Evolutionary conservation across 208 protist genomes (phyloP).

Genomic region (Angomonas ambiguus): DNA sequence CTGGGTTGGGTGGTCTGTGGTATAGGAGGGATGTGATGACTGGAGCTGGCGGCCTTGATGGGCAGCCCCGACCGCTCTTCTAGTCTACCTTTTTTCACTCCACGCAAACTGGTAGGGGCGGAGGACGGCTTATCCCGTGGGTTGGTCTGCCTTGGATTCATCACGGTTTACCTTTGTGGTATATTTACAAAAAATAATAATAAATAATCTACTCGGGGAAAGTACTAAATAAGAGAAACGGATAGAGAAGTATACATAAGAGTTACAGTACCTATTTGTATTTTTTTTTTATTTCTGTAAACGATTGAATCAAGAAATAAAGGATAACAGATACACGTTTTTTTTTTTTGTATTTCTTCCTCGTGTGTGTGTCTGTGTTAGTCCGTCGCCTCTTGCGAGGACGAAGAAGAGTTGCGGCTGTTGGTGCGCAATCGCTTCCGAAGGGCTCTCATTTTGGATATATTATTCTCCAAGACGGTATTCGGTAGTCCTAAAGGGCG

Average conservation of each 20-base stretch:
- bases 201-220: background rate
- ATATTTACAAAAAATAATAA: background rate
- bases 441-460: constrained; percentile 47
- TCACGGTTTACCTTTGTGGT: too few species aligned
- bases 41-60: constrained; percentile 3
- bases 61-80: background rate
- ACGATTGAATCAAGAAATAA: background rate
- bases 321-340: background rate
- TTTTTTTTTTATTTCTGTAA: background rate
- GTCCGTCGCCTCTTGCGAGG: background rate
- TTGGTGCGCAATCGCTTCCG: constrained; percentile 56
- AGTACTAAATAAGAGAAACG: background rate
- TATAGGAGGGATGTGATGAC: constrained; percentile 8
- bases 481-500: constrained; percentile 64
- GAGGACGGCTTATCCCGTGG: constrained; percentile 3
- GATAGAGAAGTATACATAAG: constrained; percentile 1
- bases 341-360: background rate
- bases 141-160: constrained; percentile 4
- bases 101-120: constrained; percentile 3
- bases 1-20: background rate
- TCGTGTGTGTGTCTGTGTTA: background rate
- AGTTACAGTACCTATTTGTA: too few species aligned
- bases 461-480: constrained; percentile 51
- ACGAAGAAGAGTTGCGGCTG: constrained; percentile 13
- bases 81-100: background rate